Percentiles rank a stretch among this genome's conserved stretches.
phyloP scores from a whole-genome alignment of 805 yeast species.

The Wickerhamomyces canadensis region DNA sequence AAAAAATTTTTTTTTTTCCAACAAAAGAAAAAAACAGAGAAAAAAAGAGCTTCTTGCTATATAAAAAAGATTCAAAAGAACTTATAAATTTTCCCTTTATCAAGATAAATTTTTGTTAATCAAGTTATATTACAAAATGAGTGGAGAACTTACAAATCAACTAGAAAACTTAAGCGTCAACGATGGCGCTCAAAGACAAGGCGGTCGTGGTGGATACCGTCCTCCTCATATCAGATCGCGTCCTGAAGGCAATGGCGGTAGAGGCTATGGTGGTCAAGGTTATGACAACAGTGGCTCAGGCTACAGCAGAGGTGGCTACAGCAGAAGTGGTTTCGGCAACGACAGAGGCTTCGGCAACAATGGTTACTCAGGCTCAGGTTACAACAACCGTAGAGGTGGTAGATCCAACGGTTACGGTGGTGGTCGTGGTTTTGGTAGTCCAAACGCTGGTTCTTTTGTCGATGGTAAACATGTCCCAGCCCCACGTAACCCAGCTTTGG shows the following conservation, averaged over 20 bases:
- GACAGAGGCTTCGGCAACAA: conserved; percentile 25
- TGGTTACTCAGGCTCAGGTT: conserved; percentile 26
- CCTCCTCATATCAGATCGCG: conserved; percentile 49
- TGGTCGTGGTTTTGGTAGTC: conserved; percentile 26
- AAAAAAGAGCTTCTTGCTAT: not conserved
- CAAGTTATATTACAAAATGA: too few species aligned
- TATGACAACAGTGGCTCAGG: conserved; percentile 6
- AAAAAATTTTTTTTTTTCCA: not conserved
- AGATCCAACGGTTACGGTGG: conserved; percentile 29
- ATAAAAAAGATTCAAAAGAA: too few species aligned
- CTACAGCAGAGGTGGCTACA: conserved; percentile 9
- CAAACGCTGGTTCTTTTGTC: conserved; percentile 74
- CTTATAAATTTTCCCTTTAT: too few species aligned
- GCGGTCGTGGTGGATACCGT: conserved; percentile 35
- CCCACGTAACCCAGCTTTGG: conserved; percentile 60
- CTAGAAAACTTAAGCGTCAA: conserved; percentile 51
- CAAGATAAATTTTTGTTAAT: too few species aligned
- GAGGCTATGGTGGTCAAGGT: conserved; percentile 7
- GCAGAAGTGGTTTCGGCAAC: conserved; percentile 13
- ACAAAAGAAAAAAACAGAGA: not conserved
- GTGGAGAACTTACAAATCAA: too few species aligned
- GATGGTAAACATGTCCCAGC: conserved; percentile 89
- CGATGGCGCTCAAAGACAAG: conserved; percentile 22
- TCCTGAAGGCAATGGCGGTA: conserved; percentile 10
- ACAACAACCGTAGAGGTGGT: conserved; percentile 29